phyloP scores from a whole-genome alignment of 306 rosid species.

The Malus fusca region DNA sequence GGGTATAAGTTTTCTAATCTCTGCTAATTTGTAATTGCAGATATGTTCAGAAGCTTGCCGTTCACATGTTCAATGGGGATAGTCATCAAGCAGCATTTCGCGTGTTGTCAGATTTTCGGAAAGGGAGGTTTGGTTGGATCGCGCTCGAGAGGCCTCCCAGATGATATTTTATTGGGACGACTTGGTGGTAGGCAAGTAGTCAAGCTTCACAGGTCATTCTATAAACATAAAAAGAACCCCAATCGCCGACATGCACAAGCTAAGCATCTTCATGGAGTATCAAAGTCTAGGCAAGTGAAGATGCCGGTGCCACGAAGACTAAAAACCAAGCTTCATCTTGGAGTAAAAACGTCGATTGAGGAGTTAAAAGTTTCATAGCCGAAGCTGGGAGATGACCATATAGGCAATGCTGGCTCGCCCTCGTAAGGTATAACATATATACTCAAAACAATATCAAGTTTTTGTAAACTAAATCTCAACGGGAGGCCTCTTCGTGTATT shows the following conservation, averaged over 20 bases:
- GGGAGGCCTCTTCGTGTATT: not conserved
- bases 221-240: conserved; percentile 2
- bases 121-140: conserved; percentile 84
- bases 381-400: not conserved
- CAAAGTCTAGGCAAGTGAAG: not conserved
- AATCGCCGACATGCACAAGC: not conserved
- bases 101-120: conserved; percentile 73
- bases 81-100: conserved; percentile 77
- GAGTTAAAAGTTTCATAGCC: not conserved
- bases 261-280: not conserved
- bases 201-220: not conserved
- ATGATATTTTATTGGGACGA: conserved; percentile 16
- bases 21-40: conserved; percentile 31
- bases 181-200: conserved; percentile 3
- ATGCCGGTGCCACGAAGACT: not conserved
- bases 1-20: not conserved
- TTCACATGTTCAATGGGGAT: conserved; percentile 65
- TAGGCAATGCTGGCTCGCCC: not conserved
- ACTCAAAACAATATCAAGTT: not conserved
- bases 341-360: not conserved
- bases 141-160: conserved; percentile 85
- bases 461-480: not conserved
- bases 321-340: not conserved
- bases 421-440: not conserved
- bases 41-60: conserved; percentile 67